Evolutionary conservation across 495 filamentous ascomycete species (phyloP), one percentile per base, ranked within the genome.

Genomic region (Talaromyces trachyspermus): DNA sequence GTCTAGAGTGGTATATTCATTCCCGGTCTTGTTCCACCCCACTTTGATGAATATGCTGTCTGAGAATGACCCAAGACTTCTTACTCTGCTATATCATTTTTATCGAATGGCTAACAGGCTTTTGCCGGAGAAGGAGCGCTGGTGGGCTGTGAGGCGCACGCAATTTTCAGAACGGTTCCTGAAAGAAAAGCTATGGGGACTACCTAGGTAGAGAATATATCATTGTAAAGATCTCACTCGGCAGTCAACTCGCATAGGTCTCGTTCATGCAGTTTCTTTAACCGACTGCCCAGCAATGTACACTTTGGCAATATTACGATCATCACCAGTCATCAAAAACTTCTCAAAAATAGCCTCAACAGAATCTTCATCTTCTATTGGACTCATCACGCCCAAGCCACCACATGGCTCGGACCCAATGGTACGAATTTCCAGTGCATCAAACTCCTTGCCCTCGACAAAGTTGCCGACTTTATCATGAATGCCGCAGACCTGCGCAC

Each of bases 241-340:
- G n/a, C n/a, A n/a, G n/a, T n/a, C n/a, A n/a, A n/a, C n/a, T n/a
- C n/a, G n/a, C n/a, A n/a, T n/a, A n/a, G n/a, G n/a, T n/a, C n/a
- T n/a, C n/a, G n/a, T n/a, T n/a, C n/a, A n/a, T n/a, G n/a, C 23
- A 4, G 39, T 26, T 23, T 42, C 39, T n/a, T 75, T 74, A 9
- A 81, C 73, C 25, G 60, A 59, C 15, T 68, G 60, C 17, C 79
- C 80, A n/a, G 65, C 47, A 1, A 84, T 75, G 61, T 69, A 84
- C 3, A 82, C 79, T 30, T 67, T 54, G 4, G 54, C 60, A 46
- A 84, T 79, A 55, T 82, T 83, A 12, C 80, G 61, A 55, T 84
- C 80, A 53, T 84, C 80, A 0, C 78, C 79, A 7, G 77, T 82
- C 77, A 81, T 80, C 9, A 84, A 38, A 39, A 81, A 84, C 53